Evolutionary conservation across 2,329 filamentous ascomycete species (phyloP), one percentile per base, ranked within the genome.

Genomic region (Ophiocordyceps polyrhachis-furcata): DNA sequence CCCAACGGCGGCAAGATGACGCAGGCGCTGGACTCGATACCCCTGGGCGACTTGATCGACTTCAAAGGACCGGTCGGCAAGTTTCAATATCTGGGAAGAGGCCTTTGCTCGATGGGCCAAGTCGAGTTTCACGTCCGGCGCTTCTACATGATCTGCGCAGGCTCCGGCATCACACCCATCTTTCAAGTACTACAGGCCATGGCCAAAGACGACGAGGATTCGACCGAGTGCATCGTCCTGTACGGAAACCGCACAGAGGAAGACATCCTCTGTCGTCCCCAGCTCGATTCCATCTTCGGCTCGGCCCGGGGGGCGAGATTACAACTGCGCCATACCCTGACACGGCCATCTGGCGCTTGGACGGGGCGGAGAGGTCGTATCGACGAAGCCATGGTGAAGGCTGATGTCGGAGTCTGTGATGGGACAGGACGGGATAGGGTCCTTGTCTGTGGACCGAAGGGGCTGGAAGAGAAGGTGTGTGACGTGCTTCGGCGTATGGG

Each of bases 111-210:
- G 0, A 62, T 93, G 40, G 73, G 73, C 29, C 73, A 73, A 0
- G 68, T 65, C 19, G 58, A 67, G 46, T 66, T 79, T 11, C 61
- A 53, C 0, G 73, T 93, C 1, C 73, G 70, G 44, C 72, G 71
- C 13, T 85, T 94, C 59, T 68, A 83, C 56, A 93, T 94, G 86
- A 78, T 94, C 29, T 91, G 84, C 53, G 88, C 74, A 14, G 88
- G 88, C 6, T 84, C 76, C n/a, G 88, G 88, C 1, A 82, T 95
- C 55, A 94, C 88, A n/a, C 88, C 88, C 0, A 83, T 94, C 50
- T 91, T 79, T 59, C 83, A 89, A 55, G 82, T 93, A 2, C 64
- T 93, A 46, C 69, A 83, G 13, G 81, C 83, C 0, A 73, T 91
- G 0, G 71, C 87, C 58, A 67, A 71, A 41, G 76, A 89, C 49